phyloP scores from a whole-genome alignment of 345 rosid genomes.

The Nephelium lappaceum region DNA sequence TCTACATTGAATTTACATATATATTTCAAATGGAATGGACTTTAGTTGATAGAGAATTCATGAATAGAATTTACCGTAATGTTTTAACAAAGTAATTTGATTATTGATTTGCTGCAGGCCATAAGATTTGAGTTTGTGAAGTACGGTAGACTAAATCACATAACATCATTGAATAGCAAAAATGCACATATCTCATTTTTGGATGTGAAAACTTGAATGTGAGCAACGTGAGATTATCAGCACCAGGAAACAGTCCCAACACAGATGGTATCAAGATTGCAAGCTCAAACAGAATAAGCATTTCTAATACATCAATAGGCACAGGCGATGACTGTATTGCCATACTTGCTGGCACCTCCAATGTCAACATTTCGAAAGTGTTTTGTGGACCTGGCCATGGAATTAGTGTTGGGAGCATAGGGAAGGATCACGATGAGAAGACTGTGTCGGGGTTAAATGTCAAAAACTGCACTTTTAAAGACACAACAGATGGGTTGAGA shows the following conservation, averaged over 20 bases:
- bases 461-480: constrained; percentile 13
- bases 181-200: constrained; percentile 23
- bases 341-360: constrained; percentile 40
- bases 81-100: too few species aligned
- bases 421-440: constrained; percentile 32
- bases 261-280: constrained; percentile 54
- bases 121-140: constrained; percentile 24
- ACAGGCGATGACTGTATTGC: constrained; percentile 54
- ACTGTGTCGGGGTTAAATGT: constrained; percentile 28
- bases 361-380: constrained; percentile 35
- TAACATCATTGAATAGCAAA: constrained; percentile 29
- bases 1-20: too few species aligned
- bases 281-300: constrained; percentile 20
- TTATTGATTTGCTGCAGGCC: not conserved
- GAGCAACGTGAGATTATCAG: constrained; percentile 21
- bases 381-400: constrained; percentile 57
- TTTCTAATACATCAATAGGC: not conserved
- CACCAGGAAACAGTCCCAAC: constrained; percentile 46
- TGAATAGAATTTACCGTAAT: too few species aligned
- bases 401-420: constrained; percentile 54
- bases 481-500: constrained; percentile 39
- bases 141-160: constrained; percentile 16
- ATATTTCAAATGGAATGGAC: too few species aligned
- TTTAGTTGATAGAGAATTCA: too few species aligned
- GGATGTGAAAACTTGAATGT: constrained; percentile 22